These are phyloP conservation scores for Coemansia umbellata DNA, from an alignment of 192 early-diverging fungal genomes.

Conservation along the genomic window DNA sequence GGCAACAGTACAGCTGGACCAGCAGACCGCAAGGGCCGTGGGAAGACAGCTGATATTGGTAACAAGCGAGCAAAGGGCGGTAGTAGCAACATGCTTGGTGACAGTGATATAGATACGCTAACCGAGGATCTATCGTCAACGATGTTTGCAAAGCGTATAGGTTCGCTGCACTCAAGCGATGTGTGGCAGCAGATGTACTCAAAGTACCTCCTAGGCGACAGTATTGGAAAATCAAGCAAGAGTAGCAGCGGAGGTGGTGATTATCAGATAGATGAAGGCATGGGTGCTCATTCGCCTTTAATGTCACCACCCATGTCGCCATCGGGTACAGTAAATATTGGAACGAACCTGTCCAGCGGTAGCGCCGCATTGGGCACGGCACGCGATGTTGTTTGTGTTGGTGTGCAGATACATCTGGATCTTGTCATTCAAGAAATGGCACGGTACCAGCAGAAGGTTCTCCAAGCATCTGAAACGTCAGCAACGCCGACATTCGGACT, in stretches of 20 bases:
- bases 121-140: conserved; percentile 3
- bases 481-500: conserved; percentile 46
- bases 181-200: conserved; percentile 41
- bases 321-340: conserved; percentile 11
- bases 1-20: neutral
- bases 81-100: neutral
- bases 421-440: conserved; percentile 63
- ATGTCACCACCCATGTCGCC: conserved; percentile 1
- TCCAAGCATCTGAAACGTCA: conserved; percentile 14
- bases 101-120: neutral
- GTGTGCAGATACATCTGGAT: conserved; percentile 79
- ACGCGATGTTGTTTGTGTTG: conserved; percentile 59
- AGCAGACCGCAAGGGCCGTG: conserved; percentile 10
- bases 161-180: conserved; percentile 31
- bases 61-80: neutral
- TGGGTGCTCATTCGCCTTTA: neutral
- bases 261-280: neutral
- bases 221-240: neutral
- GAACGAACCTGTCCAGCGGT: conserved; percentile 36
- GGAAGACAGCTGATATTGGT: neutral
- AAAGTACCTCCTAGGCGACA: neutral
- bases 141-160: conserved; percentile 29
- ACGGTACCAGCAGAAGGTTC: conserved; percentile 52
- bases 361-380: conserved; percentile 38
- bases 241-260: neutral